Evolutionary conservation across 805 yeast species (phyloP), one percentile per base, ranked within the genome.

Genomic region (Kazachstania psychrophila): DNA sequence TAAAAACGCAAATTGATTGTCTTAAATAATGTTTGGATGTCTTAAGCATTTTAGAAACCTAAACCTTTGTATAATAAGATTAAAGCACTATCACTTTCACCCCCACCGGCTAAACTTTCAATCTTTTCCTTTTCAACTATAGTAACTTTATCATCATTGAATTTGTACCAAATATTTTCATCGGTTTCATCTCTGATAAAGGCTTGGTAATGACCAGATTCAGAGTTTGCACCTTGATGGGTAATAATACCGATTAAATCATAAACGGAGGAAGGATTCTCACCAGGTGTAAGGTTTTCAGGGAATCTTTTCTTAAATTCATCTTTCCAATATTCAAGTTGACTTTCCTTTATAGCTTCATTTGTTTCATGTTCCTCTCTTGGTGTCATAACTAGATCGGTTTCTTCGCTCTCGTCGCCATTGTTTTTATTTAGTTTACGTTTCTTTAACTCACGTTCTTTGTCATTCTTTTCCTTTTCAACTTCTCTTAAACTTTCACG

Each of bases 151-250:
- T 88, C 95, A 60, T 92, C 99, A 58, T 92, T 87, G 64, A 85
- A 92, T 60, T 79, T 79, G 80, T 84, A 89, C 99, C 99, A 92
- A 44, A 68, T 72, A 33, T 81, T 78, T 23, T 83, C 88, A 52
- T 79, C 86, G 14, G 61, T 62, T 23, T 69, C 74, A 58, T 88
- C 92, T 50, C 73, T 78, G 12, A 82, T 79, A 63, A 84, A 92
- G 20, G 89, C 78, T 63, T 88, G 96, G 61, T 92, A 92, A 62
- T 92, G 99, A 13, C 99, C 99, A 20, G 95, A 81, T 58, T 92
- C 97, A 0, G 97, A 96, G 30, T 88, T 77, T 6, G 95, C 78
- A 34, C 99, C 99, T 54, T 80, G 82, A 63, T 92, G 99, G 1
- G 97, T 86, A 41, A 92, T 75, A 17, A 92, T 74, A 2, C 94